Percentiles rank a stretch among this genome's conserved stretches.
Conservation (phyloP, 2,329 filamentous ascomycete species). For the Fusarium sp. region DNA sequence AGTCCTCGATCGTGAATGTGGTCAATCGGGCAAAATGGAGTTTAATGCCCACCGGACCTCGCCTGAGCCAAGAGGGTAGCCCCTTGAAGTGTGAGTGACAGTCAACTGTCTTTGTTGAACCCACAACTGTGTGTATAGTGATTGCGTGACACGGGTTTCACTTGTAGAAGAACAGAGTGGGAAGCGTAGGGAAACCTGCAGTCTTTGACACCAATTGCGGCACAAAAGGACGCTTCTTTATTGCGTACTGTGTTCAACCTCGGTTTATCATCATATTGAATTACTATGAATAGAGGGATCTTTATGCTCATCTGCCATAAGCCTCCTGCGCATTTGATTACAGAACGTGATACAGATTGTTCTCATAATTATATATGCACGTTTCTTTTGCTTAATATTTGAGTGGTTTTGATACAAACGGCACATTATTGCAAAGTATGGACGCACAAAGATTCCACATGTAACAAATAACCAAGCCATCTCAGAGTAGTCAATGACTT, state of each 20-base stretch:
- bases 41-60: background rate
- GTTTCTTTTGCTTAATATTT: background rate
- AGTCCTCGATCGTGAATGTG: background rate
- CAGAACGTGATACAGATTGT: conserved; percentile 13
- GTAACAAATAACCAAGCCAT: conserved; percentile 2
- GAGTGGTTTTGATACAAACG: background rate
- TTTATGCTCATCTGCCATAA: background rate
- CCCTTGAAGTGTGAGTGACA: background rate
- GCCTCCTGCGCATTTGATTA: background rate
- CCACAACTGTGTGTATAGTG: conserved; percentile 1
- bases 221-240: background rate
- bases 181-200: conserved; percentile 15
- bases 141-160: conserved; percentile 29
- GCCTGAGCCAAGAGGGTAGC: background rate
- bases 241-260: background rate
- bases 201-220: background rate
- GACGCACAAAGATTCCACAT: background rate
- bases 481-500: background rate
- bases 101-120: background rate
- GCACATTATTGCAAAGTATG: background rate
- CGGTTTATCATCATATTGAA: background rate
- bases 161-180: conserved; percentile 1
- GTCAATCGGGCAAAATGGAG: background rate
- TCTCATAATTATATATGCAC: background rate
- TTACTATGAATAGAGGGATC: background rate